Evolutionary conservation across 176 grass and related monocot genomes (phyloP).

Genomic region (Aegilops sharonensis): DNA sequence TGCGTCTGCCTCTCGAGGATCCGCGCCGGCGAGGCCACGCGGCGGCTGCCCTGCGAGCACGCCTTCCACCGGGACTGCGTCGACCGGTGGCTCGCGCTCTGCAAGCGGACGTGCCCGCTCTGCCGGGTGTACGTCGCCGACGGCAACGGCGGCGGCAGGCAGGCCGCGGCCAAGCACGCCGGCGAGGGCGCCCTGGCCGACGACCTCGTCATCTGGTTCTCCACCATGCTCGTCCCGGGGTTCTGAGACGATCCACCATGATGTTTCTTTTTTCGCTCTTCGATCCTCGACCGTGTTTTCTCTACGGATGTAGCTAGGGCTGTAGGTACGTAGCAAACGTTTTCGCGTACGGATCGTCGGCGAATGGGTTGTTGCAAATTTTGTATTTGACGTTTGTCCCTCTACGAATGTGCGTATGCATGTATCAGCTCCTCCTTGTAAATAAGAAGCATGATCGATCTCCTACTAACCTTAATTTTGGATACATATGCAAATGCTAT

Average conservation of each 20-base stretch:
- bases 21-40: slow-evolving; percentile 33
- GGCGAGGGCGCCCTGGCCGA: slow-evolving; percentile 36
- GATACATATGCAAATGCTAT: background rate
- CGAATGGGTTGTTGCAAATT: background rate
- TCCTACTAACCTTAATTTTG: background rate
- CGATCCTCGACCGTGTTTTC: background rate
- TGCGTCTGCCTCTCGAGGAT: slow-evolving; percentile 60
- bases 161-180: slow-evolving; percentile 1
- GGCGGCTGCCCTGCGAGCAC: slow-evolving; percentile 60
- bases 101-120: slow-evolving; percentile 70
- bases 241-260: slow-evolving; percentile 34
- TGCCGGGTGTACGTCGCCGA: slow-evolving; percentile 57
- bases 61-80: slow-evolving; percentile 70
- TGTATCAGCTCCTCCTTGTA: background rate
- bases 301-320: background rate
- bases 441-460: background rate
- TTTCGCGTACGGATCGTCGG: background rate
- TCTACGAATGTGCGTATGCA: background rate
- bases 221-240: slow-evolving; percentile 64
- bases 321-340: background rate
- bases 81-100: slow-evolving; percentile 52
- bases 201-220: slow-evolving; percentile 77
- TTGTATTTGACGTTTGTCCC: background rate
- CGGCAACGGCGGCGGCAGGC: background rate
- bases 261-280: background rate